Evolutionary conservation across 148 eudicot species (phyloP).

Genomic region (Camellia japonica): DNA sequence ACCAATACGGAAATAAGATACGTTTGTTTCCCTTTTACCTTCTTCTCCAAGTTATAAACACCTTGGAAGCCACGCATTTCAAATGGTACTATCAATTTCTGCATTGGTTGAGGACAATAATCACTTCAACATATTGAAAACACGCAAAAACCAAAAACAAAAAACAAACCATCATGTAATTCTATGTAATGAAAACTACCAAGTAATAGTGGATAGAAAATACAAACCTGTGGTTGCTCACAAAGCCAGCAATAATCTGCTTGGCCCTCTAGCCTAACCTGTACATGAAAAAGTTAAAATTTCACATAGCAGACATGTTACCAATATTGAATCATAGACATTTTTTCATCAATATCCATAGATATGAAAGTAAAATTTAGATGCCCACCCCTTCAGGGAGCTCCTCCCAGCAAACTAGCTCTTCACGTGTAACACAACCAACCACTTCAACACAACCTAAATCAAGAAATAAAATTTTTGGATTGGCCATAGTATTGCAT

Average conservation of each 20-base stretch:
- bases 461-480: slow-evolving; percentile 10
- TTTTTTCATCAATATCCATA: not conserved
- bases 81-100: slow-evolving; percentile 59
- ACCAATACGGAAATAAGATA: not conserved
- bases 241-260: slow-evolving; percentile 63
- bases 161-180: not conserved
- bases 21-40: slow-evolving; percentile 27
- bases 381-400: slow-evolving; percentile 66
- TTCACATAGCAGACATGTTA: not conserved
- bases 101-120: slow-evolving; percentile 20
- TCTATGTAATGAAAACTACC: not conserved
- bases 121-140: slow-evolving; percentile 1
- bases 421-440: slow-evolving; percentile 69
- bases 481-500: not conserved
- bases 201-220: not conserved
- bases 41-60: slow-evolving; percentile 64
- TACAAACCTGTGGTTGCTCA: slow-evolving; percentile 55
- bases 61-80: slow-evolving; percentile 78
- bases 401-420: slow-evolving; percentile 63
- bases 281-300: slow-evolving; percentile 10
- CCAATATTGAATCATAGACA: not conserved
- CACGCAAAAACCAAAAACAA: not conserved
- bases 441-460: slow-evolving; percentile 83
- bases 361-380: not conserved
- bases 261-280: slow-evolving; percentile 62